These are phyloP conservation scores for Pisolithus orientalis DNA, from an alignment of 768 basidiomycete genomes.

Conservation along the genomic window DNA sequence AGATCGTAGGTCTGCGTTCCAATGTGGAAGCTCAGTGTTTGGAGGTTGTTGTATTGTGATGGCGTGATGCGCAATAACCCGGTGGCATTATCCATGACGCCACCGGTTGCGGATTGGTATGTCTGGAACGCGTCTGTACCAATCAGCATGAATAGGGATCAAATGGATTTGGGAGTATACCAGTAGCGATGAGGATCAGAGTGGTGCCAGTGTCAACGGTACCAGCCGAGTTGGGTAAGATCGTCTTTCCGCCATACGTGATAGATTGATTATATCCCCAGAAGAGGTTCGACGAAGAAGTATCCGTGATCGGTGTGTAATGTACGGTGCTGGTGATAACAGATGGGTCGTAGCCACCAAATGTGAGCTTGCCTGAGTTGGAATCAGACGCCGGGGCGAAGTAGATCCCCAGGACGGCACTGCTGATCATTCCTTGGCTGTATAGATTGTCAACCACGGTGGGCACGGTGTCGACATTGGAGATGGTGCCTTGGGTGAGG, in stretches of 20 bases:
- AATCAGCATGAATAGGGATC: not conserved
- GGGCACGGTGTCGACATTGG: constrained; percentile 11
- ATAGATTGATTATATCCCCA: constrained; percentile 30
- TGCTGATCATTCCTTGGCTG: constrained; percentile 21
- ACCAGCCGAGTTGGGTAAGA: constrained; percentile 22
- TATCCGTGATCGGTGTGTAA: constrained; percentile 21
- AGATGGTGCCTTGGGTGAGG: constrained; percentile 24
- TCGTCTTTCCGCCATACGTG: constrained; percentile 16
- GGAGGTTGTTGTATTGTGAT: constrained; percentile 18
- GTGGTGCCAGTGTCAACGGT: constrained; percentile 30
- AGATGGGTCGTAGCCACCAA: constrained; percentile 19
- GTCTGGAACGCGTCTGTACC: constrained; percentile 19
- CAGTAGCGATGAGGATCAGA: constrained; percentile 15
- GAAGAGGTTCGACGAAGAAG: constrained; percentile 14
- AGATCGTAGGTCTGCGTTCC: constrained; percentile 15
- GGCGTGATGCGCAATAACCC: constrained; percentile 25
- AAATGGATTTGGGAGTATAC: constrained; percentile 2
- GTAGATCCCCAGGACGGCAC: constrained; percentile 27
- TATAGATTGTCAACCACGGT: constrained; percentile 33
- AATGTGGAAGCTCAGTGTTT: constrained; percentile 23
- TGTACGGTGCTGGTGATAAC: constrained; percentile 8
- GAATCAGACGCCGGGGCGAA: constrained; percentile 21
- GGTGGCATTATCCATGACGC: constrained; percentile 16
- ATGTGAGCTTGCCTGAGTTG: constrained; percentile 18
- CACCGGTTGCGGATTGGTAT: constrained; percentile 25